Conservation (phyloP, 495 filamentous ascomycete genomes). For the Peziza echinospora region DNA sequence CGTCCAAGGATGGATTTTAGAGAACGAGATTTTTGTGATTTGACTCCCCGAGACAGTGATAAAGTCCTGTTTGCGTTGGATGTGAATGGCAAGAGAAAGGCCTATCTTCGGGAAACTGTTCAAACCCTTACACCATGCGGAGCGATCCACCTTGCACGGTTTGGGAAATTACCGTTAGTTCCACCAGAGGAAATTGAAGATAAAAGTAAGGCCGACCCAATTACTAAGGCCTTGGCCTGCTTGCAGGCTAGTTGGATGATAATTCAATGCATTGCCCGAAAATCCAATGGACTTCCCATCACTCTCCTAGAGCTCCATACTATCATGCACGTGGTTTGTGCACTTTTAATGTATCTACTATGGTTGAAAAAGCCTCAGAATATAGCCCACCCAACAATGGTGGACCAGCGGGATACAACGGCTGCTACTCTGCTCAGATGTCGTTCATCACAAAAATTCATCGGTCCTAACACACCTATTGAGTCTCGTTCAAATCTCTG, state of each 20-base stretch:
- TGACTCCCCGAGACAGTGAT: no score
- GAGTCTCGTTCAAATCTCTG: no score
- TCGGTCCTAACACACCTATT: no score
- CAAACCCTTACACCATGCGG: not conserved
- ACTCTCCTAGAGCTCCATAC: slow-evolving; percentile 11
- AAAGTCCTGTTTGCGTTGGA: no score
- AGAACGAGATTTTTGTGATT: no score
- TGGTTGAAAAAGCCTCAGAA: slow-evolving; percentile 10
- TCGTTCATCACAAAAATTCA: no score
- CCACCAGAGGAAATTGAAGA: not conserved
- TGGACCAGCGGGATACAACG: not conserved
- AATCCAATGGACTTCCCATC: slow-evolving; percentile 4
- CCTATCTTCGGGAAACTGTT: no score
- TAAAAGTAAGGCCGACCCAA: slow-evolving; percentile 3
- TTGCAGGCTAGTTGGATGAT: not conserved
- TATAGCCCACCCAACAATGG: not conserved
- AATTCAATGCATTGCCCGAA: slow-evolving; percentile 3
- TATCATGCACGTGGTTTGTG: slow-evolving; percentile 10
- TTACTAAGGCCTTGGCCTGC: not conserved
- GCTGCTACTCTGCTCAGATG: not conserved
- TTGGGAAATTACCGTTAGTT: not conserved
- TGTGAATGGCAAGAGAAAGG: no score
- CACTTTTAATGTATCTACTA: slow-evolving; percentile 5
- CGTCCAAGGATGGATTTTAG: no score
- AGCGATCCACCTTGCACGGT: not conserved